Conservation (phyloP, 345 rosid species). For the Camelina laxa region DNA sequence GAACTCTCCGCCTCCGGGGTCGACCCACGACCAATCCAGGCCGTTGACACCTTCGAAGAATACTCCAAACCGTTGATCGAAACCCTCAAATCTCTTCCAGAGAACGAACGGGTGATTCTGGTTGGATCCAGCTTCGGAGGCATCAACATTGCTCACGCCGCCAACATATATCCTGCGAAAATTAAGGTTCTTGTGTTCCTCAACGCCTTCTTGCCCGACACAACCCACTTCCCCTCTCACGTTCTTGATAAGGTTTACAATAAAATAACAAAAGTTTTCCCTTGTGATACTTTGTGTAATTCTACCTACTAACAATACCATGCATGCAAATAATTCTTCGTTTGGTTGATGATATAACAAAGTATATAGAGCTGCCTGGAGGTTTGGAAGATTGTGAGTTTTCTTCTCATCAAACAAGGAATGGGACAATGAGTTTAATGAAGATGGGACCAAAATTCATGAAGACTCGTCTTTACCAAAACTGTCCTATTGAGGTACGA, state of each 20-base stretch:
- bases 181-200: constrained; percentile 39
- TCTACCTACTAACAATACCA: background rate
- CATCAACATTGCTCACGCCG: constrained; percentile 39
- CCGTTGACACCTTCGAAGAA: constrained; percentile 33
- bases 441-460: constrained; percentile 47
- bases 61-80: constrained; percentile 45
- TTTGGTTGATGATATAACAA: background rate
- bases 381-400: constrained; percentile 39
- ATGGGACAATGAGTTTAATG: constrained; percentile 37
- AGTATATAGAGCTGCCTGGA: constrained; percentile 37
- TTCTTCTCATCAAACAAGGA: constrained; percentile 32
- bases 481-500: constrained; percentile 34
- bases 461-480: constrained; percentile 40
- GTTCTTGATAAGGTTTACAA: constrained; percentile 43
- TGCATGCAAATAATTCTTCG: background rate
- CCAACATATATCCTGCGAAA: constrained; percentile 35
- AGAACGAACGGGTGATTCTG: constrained; percentile 39
- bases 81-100: constrained; percentile 35
- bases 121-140: constrained; percentile 48
- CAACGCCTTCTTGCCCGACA: constrained; percentile 49
- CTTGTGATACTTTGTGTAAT: background rate
- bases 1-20: constrained; percentile 47
- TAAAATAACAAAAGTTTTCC: background rate
- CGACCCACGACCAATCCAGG: constrained; percentile 43
- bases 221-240: constrained; percentile 41